These are phyloP conservation scores for Phytopythium montanum DNA, from an alignment of 352 stramenopile genomes.

Conservation along the genomic window DNA sequence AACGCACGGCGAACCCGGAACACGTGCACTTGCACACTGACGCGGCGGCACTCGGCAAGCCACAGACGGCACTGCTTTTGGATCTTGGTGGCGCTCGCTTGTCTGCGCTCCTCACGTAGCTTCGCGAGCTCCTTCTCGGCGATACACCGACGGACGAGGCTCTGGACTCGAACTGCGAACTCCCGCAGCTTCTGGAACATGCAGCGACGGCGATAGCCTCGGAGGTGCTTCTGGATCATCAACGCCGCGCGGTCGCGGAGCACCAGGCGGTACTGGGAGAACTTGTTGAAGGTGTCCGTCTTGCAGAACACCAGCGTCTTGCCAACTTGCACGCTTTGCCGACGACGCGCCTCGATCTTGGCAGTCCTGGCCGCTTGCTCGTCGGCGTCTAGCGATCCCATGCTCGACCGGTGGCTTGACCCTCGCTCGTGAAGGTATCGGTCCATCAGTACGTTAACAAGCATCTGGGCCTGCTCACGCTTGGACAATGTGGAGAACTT, in stretches of 20 bases:
- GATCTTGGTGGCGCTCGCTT: conserved; percentile 28
- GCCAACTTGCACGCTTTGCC: conserved; percentile 51
- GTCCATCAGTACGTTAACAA: conserved; percentile 32
- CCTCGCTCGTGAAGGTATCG: conserved; percentile 27
- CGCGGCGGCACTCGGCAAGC: conserved; percentile 17
- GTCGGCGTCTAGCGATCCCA: not conserved
- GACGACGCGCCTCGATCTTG: conserved; percentile 6
- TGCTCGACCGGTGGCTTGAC: conserved; percentile 5
- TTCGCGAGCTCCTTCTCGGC: conserved; percentile 26
- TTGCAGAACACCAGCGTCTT: conserved; percentile 67
- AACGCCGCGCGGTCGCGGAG: conserved; percentile 29
- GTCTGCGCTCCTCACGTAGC: conserved; percentile 23
- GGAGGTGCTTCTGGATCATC: conserved; percentile 40
- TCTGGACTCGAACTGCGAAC: conserved; percentile 32
- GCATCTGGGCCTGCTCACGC: conserved; percentile 23
- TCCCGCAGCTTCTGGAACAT: conserved; percentile 31
- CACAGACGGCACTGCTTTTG: conserved; percentile 22
- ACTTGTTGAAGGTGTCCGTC: conserved; percentile 47
- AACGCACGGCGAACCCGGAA: conserved; percentile 37
- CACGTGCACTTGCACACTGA: conserved; percentile 15
- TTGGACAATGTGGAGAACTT: conserved; percentile 23
- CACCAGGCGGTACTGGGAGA: conserved; percentile 44
- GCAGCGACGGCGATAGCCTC: conserved; percentile 35
- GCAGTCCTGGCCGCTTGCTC: not conserved
- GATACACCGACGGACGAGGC: conserved; percentile 45